Evolutionary conservation across 129 eudicot species (phyloP), one percentile per base, ranked within the genome.

Genomic region (Pulicaria dysenterica): DNA sequence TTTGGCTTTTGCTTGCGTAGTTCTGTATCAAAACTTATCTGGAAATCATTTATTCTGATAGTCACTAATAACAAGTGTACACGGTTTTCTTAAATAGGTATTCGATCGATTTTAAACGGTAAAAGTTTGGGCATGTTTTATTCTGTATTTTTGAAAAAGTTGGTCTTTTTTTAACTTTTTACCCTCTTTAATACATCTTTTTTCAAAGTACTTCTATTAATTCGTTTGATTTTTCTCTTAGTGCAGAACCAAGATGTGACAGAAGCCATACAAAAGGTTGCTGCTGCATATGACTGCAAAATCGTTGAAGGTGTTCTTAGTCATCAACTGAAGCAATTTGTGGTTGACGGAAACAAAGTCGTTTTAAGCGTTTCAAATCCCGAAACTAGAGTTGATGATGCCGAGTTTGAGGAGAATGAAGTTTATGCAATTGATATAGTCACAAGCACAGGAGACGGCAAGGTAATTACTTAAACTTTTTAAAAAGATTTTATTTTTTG

Each of bases 331-430:
- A 92, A 92, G 43, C 97, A 92, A 63, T 88, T 85, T 76, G 95
- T 88, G 70, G 82, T 88, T 73, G 98, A 92, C 71, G 98, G 96
- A 55, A 92, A 92, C 83, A 92, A 92, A 75, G 98, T 89, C 6
- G 91, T 87, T 4, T 60, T 89, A 75, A 87, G 89, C 67, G 90
- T 87, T 7, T 42, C 96, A 48, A 77, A 65, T 64, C 95, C 98
- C 3, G 96, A 92, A 6, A 85, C 86, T 1, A 85, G 98, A 82
- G 98, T 92, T 16, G 98, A 87, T 73, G 96, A 92, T 51, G 94
- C 94, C 6, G 98, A 86, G 74, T 92, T 92, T 77, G 94, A 92
- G 73, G 98, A 89, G 84, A 92, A 92, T 58, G 98, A 92, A 64
- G 98, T 89, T 14, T 92, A 92, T 76, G 79, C 88, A 43, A 68